Conservation (phyloP, 805 yeast genomes). For the Starmerella sp. region DNA sequence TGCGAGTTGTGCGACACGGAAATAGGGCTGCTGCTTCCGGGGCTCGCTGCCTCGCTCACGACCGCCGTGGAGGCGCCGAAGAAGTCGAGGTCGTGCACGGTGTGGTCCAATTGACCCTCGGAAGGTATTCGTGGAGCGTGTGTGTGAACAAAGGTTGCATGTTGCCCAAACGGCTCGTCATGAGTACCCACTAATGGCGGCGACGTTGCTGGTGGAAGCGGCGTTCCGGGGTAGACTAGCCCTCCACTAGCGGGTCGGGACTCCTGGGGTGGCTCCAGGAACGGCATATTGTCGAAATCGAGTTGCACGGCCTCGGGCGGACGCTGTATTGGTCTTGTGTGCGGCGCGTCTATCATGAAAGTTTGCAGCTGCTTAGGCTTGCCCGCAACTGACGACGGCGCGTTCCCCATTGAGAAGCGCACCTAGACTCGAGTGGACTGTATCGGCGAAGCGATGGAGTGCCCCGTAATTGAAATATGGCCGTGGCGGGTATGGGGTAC, state of each 20-base stretch:
- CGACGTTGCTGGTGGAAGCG: slow-evolving; percentile 1
- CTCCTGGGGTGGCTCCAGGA: slow-evolving; percentile 3
- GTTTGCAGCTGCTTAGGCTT: not conserved
- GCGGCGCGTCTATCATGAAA: not conserved
- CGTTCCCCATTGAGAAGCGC: not conserved
- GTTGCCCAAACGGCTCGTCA: not conserved
- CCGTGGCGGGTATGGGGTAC: slow-evolving; percentile 11
- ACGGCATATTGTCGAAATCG: slow-evolving; percentile 15
- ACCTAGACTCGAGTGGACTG: not conserved
- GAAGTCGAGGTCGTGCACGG: not conserved
- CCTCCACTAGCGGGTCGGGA: not conserved
- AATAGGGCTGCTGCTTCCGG: not conserved
- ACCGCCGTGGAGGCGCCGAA: not conserved
- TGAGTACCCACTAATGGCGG: not conserved
- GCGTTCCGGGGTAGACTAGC: not conserved
- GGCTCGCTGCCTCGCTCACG: not conserved
- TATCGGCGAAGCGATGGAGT: not conserved
- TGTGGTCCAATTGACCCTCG: not conserved
- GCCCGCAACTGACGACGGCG: slow-evolving; percentile 1
- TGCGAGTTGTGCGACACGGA: not conserved
- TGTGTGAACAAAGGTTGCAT: not conserved
- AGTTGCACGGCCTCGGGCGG: not conserved
- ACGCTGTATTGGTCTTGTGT: not conserved
- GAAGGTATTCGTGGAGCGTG: not conserved
- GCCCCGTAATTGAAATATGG: not conserved